Conservation (phyloP, 2,329 filamentous ascomycete species). For the Lanzia echinophila region DNA sequence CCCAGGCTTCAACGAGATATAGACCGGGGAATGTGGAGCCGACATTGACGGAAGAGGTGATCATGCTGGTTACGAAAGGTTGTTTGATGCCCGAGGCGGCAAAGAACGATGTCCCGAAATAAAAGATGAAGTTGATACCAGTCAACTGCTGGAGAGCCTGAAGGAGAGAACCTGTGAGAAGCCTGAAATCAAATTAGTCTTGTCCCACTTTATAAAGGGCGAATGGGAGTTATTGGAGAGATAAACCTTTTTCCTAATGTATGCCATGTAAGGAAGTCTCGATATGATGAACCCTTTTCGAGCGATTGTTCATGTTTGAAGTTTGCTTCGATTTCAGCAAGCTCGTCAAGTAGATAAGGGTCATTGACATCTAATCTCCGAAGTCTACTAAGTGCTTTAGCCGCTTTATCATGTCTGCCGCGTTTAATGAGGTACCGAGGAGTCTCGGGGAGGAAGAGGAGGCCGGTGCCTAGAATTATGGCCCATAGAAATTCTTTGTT, state of each 20-base stretch:
- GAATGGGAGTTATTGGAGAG: neutral
- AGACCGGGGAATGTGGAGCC: conserved; percentile 73
- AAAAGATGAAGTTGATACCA: conserved; percentile 93
- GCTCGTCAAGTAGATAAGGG: neutral
- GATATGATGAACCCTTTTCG: conserved; percentile 1
- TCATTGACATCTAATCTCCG: conserved; percentile 47
- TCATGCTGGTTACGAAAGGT: conserved; percentile 77
- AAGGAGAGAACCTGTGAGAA: conserved; percentile 3
- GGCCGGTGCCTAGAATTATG: conserved; percentile 6
- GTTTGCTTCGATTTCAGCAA: conserved; percentile 4
- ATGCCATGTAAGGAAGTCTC: conserved; percentile 5
- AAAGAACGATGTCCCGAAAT: conserved; percentile 90
- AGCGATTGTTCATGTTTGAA: conserved; percentile 1
- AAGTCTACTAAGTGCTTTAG: conserved; percentile 65
- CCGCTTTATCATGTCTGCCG: conserved; percentile 30
- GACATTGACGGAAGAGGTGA: conserved; percentile 67
- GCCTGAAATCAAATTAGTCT: too few relatives aligned
- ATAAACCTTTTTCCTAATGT: conserved; percentile 4
- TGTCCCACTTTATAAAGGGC: too few relatives aligned
- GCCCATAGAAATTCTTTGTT: conserved; percentile 61
- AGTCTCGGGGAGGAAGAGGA: conserved; percentile 29
- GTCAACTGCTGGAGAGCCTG: conserved; percentile 33
- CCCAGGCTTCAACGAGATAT: conserved; percentile 77
- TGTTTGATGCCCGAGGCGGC: conserved; percentile 60
- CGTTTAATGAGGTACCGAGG: conserved; percentile 32